Evolutionary conservation across 164 flowering plant species (phyloP).

Genomic region (Piper betle): DNA sequence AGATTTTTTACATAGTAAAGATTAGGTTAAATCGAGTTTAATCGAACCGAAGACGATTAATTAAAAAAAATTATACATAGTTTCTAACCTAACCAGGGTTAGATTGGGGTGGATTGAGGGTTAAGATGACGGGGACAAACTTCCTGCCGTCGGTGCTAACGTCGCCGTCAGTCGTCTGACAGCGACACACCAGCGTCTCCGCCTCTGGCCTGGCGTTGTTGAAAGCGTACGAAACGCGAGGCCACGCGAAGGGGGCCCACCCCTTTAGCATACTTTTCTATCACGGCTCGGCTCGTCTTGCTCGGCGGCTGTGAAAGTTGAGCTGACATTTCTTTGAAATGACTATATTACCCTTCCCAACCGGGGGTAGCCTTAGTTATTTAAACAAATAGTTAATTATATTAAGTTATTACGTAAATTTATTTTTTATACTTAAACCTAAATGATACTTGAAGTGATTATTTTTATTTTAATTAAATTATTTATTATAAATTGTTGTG

Average conservation of each 20-base stretch:
- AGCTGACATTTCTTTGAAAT: no score
- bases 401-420: no score
- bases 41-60: no score
- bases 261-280: neutral
- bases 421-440: no score
- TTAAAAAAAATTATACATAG: no score
- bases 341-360: neutral
- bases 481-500: no score
- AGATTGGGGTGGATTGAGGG: neutral
- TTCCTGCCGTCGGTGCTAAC: conserved; percentile 22
- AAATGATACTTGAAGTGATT: no score
- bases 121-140: conserved; percentile 26
- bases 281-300: neutral
- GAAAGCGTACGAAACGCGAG: conserved; percentile 12
- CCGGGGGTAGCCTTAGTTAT: neutral
- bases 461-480: no score
- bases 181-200: conserved; percentile 26
- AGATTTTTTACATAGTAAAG: no score
- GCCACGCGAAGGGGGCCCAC: neutral
- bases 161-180: conserved; percentile 22
- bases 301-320: neutral
- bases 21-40: no score
- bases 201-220: conserved; percentile 6
- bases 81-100: no score
- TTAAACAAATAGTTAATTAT: no score